Evolutionary conservation across 768 basidiomycete genomes (phyloP).

Genomic region (Mycena filopes): DNA sequence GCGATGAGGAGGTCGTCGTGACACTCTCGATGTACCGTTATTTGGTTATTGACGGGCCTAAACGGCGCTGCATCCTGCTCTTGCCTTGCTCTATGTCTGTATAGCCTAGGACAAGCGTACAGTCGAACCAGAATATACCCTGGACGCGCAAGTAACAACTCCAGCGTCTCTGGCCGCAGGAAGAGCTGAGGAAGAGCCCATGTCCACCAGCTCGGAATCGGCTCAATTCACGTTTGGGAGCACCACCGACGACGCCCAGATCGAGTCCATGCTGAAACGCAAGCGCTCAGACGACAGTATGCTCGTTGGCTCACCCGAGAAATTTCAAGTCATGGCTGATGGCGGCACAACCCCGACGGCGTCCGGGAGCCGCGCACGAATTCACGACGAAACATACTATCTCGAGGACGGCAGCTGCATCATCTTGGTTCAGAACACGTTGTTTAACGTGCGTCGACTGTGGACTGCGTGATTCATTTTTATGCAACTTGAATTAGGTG

Average conservation of each 20-base stretch:
- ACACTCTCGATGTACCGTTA: too few species aligned
- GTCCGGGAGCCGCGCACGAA: constrained; percentile 21
- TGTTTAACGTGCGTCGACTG: constrained; percentile 69
- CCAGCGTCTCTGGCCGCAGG: too few species aligned
- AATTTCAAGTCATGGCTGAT: constrained; percentile 25
- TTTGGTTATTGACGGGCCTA: too few species aligned
- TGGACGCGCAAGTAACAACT: too few species aligned
- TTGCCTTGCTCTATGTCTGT: too few species aligned
- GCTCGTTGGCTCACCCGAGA: constrained; percentile 33
- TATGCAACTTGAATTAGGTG: constrained; percentile 50
- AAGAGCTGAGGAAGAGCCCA: not conserved
- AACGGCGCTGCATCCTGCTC: too few species aligned
- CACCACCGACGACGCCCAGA: not conserved
- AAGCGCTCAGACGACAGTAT: constrained; percentile 45
- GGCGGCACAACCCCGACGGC: not conserved
- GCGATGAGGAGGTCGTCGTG: too few species aligned
- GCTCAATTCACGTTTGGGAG: constrained; percentile 10
- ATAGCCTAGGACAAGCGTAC: too few species aligned
- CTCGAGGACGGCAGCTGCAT: constrained; percentile 77
- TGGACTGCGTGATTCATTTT: not conserved
- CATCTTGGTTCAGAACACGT: constrained; percentile 66
- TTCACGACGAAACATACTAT: constrained; percentile 68
- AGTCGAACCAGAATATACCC: too few species aligned
- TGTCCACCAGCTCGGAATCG: constrained; percentile 10
- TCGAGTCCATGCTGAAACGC: constrained; percentile 16